These are phyloP conservation scores for Boletus smithii DNA, from an alignment of 1,284 basidiomycete genomes.

Conservation along the genomic window DNA sequence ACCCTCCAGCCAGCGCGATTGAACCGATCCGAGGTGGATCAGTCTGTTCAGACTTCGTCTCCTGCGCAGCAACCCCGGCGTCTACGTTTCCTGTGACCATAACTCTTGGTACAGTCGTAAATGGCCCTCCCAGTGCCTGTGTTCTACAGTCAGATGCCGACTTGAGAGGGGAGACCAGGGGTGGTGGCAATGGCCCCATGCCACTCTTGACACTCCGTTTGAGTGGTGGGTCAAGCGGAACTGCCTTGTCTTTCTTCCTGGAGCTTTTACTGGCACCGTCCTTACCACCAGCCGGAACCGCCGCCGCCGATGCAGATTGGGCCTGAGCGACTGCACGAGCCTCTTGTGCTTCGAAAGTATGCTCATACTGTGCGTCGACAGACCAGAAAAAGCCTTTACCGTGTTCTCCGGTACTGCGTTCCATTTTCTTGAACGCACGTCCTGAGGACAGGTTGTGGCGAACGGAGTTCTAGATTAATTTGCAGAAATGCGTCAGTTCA, in stretches of 20 bases:
- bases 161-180: constrained; percentile 40
- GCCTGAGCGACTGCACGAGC: constrained; percentile 43
- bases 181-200: constrained; percentile 54
- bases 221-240: constrained; percentile 53
- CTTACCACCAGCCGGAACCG: constrained; percentile 28
- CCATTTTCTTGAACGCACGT: constrained; percentile 83
- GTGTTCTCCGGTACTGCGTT: constrained; percentile 78
- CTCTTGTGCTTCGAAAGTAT: constrained; percentile 66
- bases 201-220: constrained; percentile 66
- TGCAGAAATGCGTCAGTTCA: constrained; percentile 16
- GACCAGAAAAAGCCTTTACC: constrained; percentile 91
- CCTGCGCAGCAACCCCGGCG: neutral
- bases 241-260: constrained; percentile 54
- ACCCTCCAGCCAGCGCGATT: neutral
- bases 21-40: constrained; percentile 5
- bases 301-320: constrained; percentile 14
- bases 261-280: constrained; percentile 27
- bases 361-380: constrained; percentile 70
- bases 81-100: neutral
- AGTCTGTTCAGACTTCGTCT: constrained; percentile 5
- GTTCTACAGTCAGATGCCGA: constrained; percentile 12
- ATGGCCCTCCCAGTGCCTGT: constrained; percentile 4
- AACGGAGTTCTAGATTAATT: constrained; percentile 70
- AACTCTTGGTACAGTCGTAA: constrained; percentile 7
- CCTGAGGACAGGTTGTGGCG: constrained; percentile 89